Conservation (phyloP, 352 stramenopile species). For the Pythium insidiosum region DNA sequence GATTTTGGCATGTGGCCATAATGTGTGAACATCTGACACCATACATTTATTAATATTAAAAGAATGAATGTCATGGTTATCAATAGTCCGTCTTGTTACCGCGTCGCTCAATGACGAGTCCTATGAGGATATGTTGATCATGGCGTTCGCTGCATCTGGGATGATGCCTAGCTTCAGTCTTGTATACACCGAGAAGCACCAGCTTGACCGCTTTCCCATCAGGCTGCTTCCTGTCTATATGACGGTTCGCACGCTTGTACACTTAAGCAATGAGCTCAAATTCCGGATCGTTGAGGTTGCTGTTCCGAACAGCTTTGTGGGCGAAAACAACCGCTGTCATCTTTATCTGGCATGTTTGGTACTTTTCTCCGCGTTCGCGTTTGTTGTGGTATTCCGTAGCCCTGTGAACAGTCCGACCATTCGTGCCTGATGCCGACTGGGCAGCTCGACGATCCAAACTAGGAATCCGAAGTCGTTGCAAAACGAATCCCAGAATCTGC, state of each 20-base stretch:
- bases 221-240: slow-evolving; percentile 21
- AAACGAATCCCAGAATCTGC: slow-evolving; percentile 5
- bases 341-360: slow-evolving; percentile 14
- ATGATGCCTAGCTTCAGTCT: slow-evolving; percentile 13
- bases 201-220: slow-evolving; percentile 16
- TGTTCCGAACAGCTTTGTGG: slow-evolving; percentile 15
- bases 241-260: slow-evolving; percentile 14
- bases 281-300: slow-evolving; percentile 15
- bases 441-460: slow-evolving; percentile 16
- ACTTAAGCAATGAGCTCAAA: slow-evolving; percentile 23
- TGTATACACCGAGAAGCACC: slow-evolving; percentile 23
- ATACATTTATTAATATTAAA: too few species aligned
- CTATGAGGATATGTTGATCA: slow-evolving; percentile 22
- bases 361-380: slow-evolving; percentile 14
- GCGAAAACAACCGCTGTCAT: slow-evolving; percentile 18
- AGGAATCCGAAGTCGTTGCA: slow-evolving; percentile 8
- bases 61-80: too few species aligned
- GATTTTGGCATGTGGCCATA: too few species aligned
- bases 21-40: too few species aligned
- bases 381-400: slow-evolving; percentile 15
- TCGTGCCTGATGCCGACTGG: slow-evolving; percentile 11
- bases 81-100: too few species aligned
- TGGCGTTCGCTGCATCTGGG: slow-evolving; percentile 18
- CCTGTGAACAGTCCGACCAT: slow-evolving; percentile 14
- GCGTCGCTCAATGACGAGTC: slow-evolving; percentile 14